Percentiles rank a stretch among this genome's conserved stretches.
Conservation (phyloP, 1,139 yeast genomes). For the Hansenula anomala region DNA sequence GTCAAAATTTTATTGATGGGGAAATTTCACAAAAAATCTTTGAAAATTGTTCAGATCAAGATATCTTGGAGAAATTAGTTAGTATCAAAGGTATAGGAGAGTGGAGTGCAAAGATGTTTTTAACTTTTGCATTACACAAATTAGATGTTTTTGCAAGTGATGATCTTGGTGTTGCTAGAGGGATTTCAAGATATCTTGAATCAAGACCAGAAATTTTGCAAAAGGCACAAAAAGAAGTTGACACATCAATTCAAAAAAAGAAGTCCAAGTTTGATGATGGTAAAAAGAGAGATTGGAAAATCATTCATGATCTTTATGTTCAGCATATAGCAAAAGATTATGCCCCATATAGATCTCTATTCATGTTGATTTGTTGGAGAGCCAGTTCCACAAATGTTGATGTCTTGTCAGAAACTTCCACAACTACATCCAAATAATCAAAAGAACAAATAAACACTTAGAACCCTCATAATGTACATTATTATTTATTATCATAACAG, state of each 20-base stretch:
- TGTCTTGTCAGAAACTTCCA: conserved; percentile 27
- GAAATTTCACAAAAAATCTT: conserved; percentile 41
- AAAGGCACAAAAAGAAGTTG: conserved; percentile 33
- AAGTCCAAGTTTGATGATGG: conserved; percentile 29
- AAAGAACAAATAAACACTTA: background rate
- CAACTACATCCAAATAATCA: background rate
- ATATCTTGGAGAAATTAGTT: conserved; percentile 50
- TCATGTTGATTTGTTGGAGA: conserved; percentile 77
- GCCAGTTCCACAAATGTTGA: conserved; percentile 55
- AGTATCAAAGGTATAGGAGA: conserved; percentile 77
- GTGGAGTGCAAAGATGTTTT: conserved; percentile 91
- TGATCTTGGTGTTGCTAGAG: conserved; percentile 84
- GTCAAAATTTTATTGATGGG: conserved; percentile 47
- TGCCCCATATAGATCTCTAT: conserved; percentile 62
- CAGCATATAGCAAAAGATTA: conserved; percentile 52
- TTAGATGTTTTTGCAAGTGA: conserved; percentile 71
- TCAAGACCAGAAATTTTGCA: conserved; percentile 48
- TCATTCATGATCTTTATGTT: conserved; percentile 55
- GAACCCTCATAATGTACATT: background rate
- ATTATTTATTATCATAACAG: too few species aligned
- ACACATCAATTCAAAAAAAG: conserved; percentile 15
- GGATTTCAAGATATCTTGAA: conserved; percentile 59
- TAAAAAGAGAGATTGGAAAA: conserved; percentile 47
- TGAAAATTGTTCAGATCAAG: conserved; percentile 32
- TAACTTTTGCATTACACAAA: conserved; percentile 62